Conservation (phyloP, 192 early-diverging fungal genomes). For the Coemansia brasiliensis region DNA sequence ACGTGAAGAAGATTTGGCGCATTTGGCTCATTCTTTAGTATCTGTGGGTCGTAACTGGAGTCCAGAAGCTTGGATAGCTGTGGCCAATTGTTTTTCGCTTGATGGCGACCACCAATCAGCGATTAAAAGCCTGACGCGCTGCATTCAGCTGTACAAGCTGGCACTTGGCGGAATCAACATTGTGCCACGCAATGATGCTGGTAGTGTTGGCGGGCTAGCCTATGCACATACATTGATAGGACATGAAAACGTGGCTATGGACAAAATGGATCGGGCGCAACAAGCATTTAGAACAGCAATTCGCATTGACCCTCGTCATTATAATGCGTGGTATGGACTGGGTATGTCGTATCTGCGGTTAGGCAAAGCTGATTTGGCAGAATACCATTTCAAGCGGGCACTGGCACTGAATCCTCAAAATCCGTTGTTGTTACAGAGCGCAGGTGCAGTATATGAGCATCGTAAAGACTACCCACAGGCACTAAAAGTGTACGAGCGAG, state of each 20-base stretch:
- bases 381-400: slow-evolving; percentile 72
- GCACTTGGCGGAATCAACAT: slow-evolving; percentile 21
- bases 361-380: slow-evolving; percentile 72
- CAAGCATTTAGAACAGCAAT: slow-evolving; percentile 72
- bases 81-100: slow-evolving; percentile 73
- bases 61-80: slow-evolving; percentile 81
- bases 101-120: slow-evolving; percentile 75
- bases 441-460: slow-evolving; percentile 73
- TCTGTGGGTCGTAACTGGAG: slow-evolving; percentile 61
- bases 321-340: slow-evolving; percentile 86
- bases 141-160: slow-evolving; percentile 60
- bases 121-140: slow-evolving; percentile 72
- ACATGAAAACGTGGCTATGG: slow-evolving; percentile 74
- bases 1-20: slow-evolving; percentile 67
- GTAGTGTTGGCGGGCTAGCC: slow-evolving; percentile 38
- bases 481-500: slow-evolving; percentile 62
- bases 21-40: slow-evolving; percentile 75
- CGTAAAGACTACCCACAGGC: slow-evolving; percentile 58
- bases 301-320: slow-evolving; percentile 72
- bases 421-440: slow-evolving; percentile 67
- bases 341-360: slow-evolving; percentile 69
- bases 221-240: slow-evolving; percentile 87
- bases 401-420: slow-evolving; percentile 71
- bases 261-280: slow-evolving; percentile 75
- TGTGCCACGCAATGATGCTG: slow-evolving; percentile 36